Percentiles rank a stretch among this genome's conserved stretches.
Conservation (phyloP, 2,329 filamentous ascomycete genomes). For the Epichloe typhina region DNA sequence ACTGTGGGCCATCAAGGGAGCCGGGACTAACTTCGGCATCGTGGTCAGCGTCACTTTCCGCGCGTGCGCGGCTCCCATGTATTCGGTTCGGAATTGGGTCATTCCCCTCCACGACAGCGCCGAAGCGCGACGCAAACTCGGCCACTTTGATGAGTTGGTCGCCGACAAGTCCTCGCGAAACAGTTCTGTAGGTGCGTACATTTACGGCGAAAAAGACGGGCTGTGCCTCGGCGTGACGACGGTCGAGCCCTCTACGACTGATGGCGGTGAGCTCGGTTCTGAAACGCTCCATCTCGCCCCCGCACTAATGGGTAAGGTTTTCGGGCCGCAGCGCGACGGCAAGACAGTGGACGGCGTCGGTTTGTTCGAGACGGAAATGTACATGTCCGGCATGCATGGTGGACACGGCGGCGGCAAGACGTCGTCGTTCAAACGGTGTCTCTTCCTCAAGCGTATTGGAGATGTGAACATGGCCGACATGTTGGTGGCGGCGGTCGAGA, state of each 20-base stretch:
- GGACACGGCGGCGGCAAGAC: constrained; percentile 44
- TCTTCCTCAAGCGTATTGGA: constrained; percentile 42
- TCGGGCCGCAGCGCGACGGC: constrained; percentile 20
- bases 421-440: constrained; percentile 50
- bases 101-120: constrained; percentile 20
- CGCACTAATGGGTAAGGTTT: constrained; percentile 7
- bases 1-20: constrained; percentile 45
- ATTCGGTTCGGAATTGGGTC: constrained; percentile 27
- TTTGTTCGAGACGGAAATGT: constrained; percentile 47
- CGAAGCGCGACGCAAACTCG: constrained; percentile 2
- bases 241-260: neutral
- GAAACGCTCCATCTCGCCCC: neutral
- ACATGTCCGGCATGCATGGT: constrained; percentile 45
- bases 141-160: neutral
- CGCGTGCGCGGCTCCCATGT: constrained; percentile 28
- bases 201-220: neutral
- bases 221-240: neutral
- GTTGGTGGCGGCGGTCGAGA: constrained; percentile 32
- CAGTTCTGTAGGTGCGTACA: neutral
- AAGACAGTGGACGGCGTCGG: constrained; percentile 32
- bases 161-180: neutral
- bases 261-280: neutral
- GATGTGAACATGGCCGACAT: constrained; percentile 15
- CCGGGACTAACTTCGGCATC: constrained; percentile 46
- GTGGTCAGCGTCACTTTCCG: constrained; percentile 40